Base-by-base conservation (phyloP, 305 asterid species). In the Ilex paraguariensis region DNA sequence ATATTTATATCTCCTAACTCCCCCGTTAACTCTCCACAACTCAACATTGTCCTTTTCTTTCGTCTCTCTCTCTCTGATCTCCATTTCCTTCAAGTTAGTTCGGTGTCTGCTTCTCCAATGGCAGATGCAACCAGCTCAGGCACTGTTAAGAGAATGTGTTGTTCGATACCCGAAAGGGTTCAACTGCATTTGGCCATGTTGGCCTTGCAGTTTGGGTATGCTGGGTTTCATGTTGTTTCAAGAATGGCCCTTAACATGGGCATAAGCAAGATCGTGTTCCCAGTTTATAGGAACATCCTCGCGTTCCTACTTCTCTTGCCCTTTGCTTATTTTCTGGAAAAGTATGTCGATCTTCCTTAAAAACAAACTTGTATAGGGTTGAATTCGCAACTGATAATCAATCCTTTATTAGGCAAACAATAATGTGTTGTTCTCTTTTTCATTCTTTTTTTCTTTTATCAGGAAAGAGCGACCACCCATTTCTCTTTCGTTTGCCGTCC, bases 161-260 rank as follows among this genome's bases (percentile, higher is more conserved):
- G 95, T 60, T 76, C 85, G 12, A 73, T 89, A 4, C 97, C 99
- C 6, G 99, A 94, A 78, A 94, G 74, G 57, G 66, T 78, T 62
- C 97, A 93, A 70, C 95, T 90, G 39, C 99, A 90, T 71, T 44
- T 84, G 50, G 83, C 99, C 54, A 94, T 94, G 99, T 69, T 94
- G 40, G 84, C 93, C 40, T 61, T 94, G 80, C 99, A 94, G 33
- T 94, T 94, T 48, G 99, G 99, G 1, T 94, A 94, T 51, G 99
- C 99, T 3, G 99, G 99, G 16, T 94, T 94, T 16, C 99, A 94
- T 60, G 95, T 94, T 4, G 97, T 94, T 30, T 94, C 99, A 2
- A 70, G 98, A 55, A 79, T 84, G 31, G 99, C 99, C 61, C 99
- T 93, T 61, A 93, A 93, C 66, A 93, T 90, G 97, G 99, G 99